Base-by-base conservation (phyloP, 176 grass and related monocot species). In the Carex scoparia region DNA sequence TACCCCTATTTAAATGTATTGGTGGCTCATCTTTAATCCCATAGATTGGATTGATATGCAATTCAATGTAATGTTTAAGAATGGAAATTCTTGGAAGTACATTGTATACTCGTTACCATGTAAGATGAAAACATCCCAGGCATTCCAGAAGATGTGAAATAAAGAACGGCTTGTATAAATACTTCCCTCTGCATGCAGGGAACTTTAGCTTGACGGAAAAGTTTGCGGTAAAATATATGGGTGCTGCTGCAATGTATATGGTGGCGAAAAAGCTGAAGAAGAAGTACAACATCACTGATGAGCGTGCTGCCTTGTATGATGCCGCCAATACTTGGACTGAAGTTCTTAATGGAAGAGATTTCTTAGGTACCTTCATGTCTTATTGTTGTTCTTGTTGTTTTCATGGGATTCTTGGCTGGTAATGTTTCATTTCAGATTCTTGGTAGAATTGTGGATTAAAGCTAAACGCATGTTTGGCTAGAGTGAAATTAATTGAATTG, bases 221-320 rank as follows among this genome's bases (percentile, higher is more conserved):
- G 81, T 87, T 95, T 90, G 80, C 91, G 33, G 95, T 90, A 67
- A 98, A 94, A 86, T 98, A 98, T 62, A 90, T 88, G 89, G 95
- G 95, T 46, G 93, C 95, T 58, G 95, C 88, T 13, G 90, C 88
- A 67, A 98, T 98, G 95, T 98, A 98, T 70, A 89, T 98, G 56
- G 89, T 98, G 42, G 89, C 93, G 2, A 98, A 98, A 88, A 98
- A 95, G 69, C 80, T 98, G 44, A 98, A 95, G 87, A 98, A 92
- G 91, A 94, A 88, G 81, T 87, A 98, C 79, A 94, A 95, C 68
- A 98, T 98, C 13, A 92, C 89, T 30, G 93, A 98, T 54, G 95
- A 90, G 70, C 93, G 95, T 32, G 89, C 95, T 82, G 84, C 95
- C 0, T 85, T 98, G 23, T 98, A 98, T 59, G 91, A 91, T 79